phyloP scores from a whole-genome alignment of 306 rosid species.

The Dalbergia oliveri region DNA sequence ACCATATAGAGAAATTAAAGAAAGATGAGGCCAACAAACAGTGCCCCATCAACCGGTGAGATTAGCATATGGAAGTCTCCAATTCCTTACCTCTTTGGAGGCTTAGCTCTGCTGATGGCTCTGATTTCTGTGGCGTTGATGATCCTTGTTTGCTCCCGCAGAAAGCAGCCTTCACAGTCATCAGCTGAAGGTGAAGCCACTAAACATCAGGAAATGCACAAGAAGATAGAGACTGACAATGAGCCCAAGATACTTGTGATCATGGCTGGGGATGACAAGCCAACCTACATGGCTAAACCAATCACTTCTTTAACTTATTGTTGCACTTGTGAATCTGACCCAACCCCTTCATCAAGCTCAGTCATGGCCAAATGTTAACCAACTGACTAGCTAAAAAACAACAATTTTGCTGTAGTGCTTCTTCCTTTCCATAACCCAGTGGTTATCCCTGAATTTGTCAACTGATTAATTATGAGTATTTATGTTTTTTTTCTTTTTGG shows the following conservation, averaged over 20 bases:
- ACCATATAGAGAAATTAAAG: too few species aligned
- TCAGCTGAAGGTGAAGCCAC: conserved; percentile 10
- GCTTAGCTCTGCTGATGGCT: conserved; percentile 55
- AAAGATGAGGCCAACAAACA: too few species aligned
- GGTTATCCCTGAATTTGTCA: conserved; percentile 17
- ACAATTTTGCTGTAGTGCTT: conserved; percentile 7
- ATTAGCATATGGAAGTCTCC: conserved; percentile 60
- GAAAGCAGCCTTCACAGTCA: conserved; percentile 41
- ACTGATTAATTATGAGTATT: background rate
- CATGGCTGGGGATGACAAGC: conserved; percentile 47
- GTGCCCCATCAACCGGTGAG: conserved; percentile 3
- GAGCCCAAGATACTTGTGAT: conserved; percentile 43
- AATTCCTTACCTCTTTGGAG: conserved; percentile 75
- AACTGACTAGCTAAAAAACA: background rate
- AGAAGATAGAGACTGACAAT: background rate
- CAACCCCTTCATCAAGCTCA: conserved; percentile 1
- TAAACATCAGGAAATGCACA: conserved; percentile 25
- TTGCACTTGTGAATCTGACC: conserved; percentile 10
- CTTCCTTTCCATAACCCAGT: background rate
- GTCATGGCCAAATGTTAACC: conserved; percentile 17
- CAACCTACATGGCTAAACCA: conserved; percentile 44
- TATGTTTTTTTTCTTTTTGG: background rate
- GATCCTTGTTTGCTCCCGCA: conserved; percentile 62
- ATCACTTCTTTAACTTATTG: conserved; percentile 1
- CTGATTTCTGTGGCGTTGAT: conserved; percentile 62